Evolutionary conservation across 1,284 basidiomycete genomes (phyloP).

Genomic region (Boletus smithii): DNA sequence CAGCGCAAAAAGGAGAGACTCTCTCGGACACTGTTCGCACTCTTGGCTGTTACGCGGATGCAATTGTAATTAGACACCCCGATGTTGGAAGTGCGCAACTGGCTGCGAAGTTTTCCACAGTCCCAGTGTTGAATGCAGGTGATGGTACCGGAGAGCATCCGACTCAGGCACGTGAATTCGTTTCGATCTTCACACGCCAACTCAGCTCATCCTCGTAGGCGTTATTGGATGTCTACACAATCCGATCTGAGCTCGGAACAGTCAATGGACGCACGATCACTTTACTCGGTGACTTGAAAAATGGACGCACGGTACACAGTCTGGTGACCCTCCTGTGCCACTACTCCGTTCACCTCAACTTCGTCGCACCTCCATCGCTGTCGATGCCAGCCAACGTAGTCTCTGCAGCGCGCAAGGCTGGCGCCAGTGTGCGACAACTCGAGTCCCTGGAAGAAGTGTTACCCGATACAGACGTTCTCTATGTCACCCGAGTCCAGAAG

Average conservation of each 20-base stretch:
- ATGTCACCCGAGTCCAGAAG: constrained; percentile 95
- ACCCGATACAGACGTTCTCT: constrained; percentile 92
- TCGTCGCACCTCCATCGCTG: constrained; percentile 89
- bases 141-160: constrained; percentile 98
- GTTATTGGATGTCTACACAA: constrained; percentile 93
- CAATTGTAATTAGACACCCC: constrained; percentile 92
- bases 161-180: constrained; percentile 64
- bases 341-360: constrained; percentile 94
- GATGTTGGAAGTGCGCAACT: constrained; percentile 87
- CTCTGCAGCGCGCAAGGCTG: constrained; percentile 77
- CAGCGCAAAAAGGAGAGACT: constrained; percentile 92
- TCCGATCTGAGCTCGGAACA: constrained; percentile 96
- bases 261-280: constrained; percentile 97
- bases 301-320: constrained; percentile 96
- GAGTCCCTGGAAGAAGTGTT: constrained; percentile 89
- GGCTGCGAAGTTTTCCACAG: constrained; percentile 92
- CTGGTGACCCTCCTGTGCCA: constrained; percentile 90
- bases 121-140: constrained; percentile 95
- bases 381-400: constrained; percentile 91
- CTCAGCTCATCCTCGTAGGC: constrained; percentile 47
- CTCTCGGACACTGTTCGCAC: constrained; percentile 94
- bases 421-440: constrained; percentile 77
- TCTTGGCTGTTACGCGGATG: constrained; percentile 94
- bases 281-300: constrained; percentile 94
- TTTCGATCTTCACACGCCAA: not conserved